Evolutionary conservation across 495 filamentous ascomycete species (phyloP), one percentile per base, ranked within the genome.

Genomic region (Penicillium coffeae): DNA sequence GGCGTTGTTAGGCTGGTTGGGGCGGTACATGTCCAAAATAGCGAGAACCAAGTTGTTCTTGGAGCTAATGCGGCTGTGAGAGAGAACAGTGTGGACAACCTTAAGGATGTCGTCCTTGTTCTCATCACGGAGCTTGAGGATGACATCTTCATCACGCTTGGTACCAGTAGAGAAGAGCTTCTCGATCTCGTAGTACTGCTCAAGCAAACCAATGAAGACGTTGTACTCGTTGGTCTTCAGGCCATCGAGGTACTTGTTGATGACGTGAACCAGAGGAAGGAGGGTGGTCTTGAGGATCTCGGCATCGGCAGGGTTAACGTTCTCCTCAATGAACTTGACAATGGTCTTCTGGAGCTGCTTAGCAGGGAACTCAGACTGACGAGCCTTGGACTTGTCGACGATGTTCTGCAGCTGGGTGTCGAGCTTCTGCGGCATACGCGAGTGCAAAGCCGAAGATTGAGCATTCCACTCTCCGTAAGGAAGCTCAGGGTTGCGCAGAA

Each of bases 391-490:
- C 45, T 85, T 83, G 39, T 99, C 93, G 21, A 97, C 85, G 35
- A 91, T 84, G 58, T 88, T 85, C 20, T 83, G 83, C 52, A 97
- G 83, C 50, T 78, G 80, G 7, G 84, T 63, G 55, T 95, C 90
- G 22, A 99, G 82, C 72, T 90, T 95, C 59, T 90, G 82, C 3
- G 93, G 93, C 88, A 97, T 97, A 62, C 93, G 85, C 3, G 90
- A 85, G 68, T 97, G 93, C 27, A 99, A 82, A 6, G 93, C 93
- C 21, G 93, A 91, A 47, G 91, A 90, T 59, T 97, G 94, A 10
- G 93, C 86, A 48, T 85, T 86, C 86, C 91, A 99, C 70, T 99
- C 89, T 68, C 91, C 88, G 69, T 95, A 99, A 1, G 93, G 93
- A 47, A 99, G 82, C 48, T 95, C 89, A 6, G 84, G 83, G 63